Evolutionary conservation across 2,329 filamentous ascomycete species (phyloP).

Genomic region (Grosmannia serpens): DNA sequence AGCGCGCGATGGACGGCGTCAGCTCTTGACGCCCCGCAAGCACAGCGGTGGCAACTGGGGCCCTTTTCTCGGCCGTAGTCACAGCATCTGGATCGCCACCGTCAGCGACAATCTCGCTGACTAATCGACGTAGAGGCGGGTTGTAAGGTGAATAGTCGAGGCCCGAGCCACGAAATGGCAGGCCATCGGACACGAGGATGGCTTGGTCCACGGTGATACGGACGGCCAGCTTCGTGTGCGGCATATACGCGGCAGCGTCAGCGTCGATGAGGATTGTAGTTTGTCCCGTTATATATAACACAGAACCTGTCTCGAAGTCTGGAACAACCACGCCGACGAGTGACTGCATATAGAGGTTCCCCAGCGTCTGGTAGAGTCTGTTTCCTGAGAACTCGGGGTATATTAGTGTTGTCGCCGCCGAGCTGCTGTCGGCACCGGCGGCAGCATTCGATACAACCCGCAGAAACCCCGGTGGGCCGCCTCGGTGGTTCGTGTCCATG

Average conservation of each 20-base stretch:
- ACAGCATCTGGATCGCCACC: no score
- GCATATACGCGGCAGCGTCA: constrained; percentile 50
- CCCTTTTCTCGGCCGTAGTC: no score
- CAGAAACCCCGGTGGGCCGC: constrained; percentile 63
- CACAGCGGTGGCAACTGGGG: no score
- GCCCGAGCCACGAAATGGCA: constrained; percentile 53
- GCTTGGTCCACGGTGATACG: constrained; percentile 51
- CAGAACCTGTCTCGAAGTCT: constrained; percentile 60
- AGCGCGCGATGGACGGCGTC: no score
- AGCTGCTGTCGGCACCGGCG: no score
- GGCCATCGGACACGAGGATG: constrained; percentile 49
- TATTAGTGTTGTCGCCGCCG: no score
- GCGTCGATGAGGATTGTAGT: constrained; percentile 55
- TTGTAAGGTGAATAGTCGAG: constrained; percentile 67
- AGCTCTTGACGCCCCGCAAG: no score
- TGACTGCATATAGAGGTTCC: no score
- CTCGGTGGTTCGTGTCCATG: constrained; percentile 80
- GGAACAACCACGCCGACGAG: constrained; percentile 60
- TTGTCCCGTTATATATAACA: constrained; percentile 62
- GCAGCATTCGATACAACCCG: constrained; percentile 32
- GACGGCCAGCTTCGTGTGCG: constrained; percentile 61
- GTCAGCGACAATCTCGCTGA: constrained; percentile 32
- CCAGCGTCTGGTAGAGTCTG: no score
- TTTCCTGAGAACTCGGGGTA: no score
- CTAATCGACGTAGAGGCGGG: constrained; percentile 55